These are phyloP conservation scores for Ensete ventricosum DNA, from an alignment of 176 grass and related monocot genomes.

Conservation along the genomic window DNA sequence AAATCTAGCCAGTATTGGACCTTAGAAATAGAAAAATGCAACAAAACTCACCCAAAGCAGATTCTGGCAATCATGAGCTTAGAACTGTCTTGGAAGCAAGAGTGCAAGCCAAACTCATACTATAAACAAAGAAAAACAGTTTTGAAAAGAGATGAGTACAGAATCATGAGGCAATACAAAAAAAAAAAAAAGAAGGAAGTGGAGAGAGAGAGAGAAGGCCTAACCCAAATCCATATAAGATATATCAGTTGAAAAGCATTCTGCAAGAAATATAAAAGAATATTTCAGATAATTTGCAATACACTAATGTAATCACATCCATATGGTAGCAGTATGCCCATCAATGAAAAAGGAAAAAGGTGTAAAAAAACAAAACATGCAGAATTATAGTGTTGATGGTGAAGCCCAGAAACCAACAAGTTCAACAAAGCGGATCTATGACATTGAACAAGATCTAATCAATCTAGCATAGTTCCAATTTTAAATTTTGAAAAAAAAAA, in stretches of 20 bases:
- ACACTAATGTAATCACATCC: not conserved
- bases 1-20: too few relatives aligned
- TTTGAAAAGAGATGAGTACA: not conserved
- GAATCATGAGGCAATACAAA: not conserved
- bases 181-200: not conserved
- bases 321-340: not conserved
- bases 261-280: conserved; percentile 26
- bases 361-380: too few relatives aligned
- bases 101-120: conserved; percentile 85
- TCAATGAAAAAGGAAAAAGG: not conserved
- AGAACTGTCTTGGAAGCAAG: conserved; percentile 68
- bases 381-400: too few relatives aligned
- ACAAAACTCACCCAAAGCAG: conserved; percentile 55
- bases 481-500: too few relatives aligned
- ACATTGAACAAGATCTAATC: too few relatives aligned
- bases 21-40: too few relatives aligned
- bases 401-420: too few relatives aligned
- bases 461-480: too few relatives aligned
- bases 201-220: not conserved
- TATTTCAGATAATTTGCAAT: not conserved
- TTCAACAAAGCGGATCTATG: too few relatives aligned
- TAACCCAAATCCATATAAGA: conserved; percentile 91
- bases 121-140: not conserved
- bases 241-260: conserved; percentile 86
- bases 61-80: conserved; percentile 44